Evolutionary conservation across 768 basidiomycete genomes (phyloP).

Genomic region (Dendrothele bispora): DNA sequence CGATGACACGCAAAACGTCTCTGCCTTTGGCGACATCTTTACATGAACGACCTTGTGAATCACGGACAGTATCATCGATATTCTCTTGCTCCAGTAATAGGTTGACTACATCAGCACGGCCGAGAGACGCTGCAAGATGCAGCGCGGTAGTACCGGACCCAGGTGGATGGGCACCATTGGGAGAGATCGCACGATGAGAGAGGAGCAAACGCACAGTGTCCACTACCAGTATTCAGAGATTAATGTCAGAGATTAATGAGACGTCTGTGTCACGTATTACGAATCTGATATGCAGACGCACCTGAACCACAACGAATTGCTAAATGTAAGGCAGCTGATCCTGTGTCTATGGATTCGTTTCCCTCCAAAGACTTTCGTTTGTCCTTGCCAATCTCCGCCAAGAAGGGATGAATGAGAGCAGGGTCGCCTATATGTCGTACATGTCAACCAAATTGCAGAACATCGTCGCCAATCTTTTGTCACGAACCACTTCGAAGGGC

Average conservation of each 20-base stretch:
- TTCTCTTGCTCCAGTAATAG: constrained; percentile 77
- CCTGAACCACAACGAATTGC: constrained; percentile 81
- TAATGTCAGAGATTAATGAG: constrained; percentile 5
- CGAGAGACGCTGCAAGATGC: constrained; percentile 68
- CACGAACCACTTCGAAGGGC: constrained; percentile 60
- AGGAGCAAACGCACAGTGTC: constrained; percentile 70
- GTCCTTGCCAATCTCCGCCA: constrained; percentile 74
- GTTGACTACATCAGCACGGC: constrained; percentile 68
- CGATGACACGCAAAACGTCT: constrained; percentile 65
- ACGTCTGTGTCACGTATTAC: not conserved
- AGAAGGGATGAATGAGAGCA: constrained; percentile 75
- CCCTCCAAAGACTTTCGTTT: constrained; percentile 47
- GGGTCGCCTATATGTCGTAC: constrained; percentile 57
- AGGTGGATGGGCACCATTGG: constrained; percentile 74
- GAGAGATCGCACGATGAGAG: constrained; percentile 73
- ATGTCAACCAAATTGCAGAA: not conserved
- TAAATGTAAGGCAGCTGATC: constrained; percentile 76
- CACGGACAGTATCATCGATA: constrained; percentile 76
- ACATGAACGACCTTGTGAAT: constrained; percentile 65
- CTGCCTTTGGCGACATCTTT: constrained; percentile 71
- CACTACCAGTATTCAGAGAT: constrained; percentile 33
- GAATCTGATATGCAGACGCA: constrained; percentile 29
- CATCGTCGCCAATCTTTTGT: not conserved
- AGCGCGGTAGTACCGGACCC: constrained; percentile 74
- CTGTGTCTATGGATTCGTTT: constrained; percentile 55